phyloP scores from a whole-genome alignment of 1,284 basidiomycete species.

The Heterobasidion irregulare region DNA sequence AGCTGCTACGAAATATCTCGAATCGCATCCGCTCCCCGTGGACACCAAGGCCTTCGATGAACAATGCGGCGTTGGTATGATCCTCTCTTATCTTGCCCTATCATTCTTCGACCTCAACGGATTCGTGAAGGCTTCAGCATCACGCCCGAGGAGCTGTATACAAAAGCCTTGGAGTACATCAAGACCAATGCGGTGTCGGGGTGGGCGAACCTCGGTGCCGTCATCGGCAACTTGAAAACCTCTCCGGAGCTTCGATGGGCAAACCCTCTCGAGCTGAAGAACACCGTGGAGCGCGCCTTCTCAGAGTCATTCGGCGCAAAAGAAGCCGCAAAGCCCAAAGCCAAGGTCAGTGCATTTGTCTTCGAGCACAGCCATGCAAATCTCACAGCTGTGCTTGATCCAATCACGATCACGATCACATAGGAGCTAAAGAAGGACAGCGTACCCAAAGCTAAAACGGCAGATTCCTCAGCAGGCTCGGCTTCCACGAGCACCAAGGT shows the following conservation, averaged over 20 bases:
- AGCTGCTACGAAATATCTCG: constrained; percentile 81
- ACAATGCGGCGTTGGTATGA: constrained; percentile 84
- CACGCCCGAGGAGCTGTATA: constrained; percentile 61
- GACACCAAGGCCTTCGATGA: constrained; percentile 73
- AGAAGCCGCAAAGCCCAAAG: constrained; percentile 58
- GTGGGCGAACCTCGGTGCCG: constrained; percentile 71
- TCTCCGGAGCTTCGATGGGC: constrained; percentile 82
- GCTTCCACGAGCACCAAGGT: constrained; percentile 38
- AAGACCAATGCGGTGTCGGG: constrained; percentile 45
- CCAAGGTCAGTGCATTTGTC: constrained; percentile 42
- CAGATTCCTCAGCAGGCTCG: constrained; percentile 26
- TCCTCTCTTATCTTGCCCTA: neutral
- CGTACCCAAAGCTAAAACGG: constrained; percentile 17
- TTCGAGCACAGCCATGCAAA: neutral
- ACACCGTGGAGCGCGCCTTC: constrained; percentile 76
- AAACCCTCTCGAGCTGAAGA: constrained; percentile 84
- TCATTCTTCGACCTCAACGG: neutral
- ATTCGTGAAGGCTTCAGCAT: constrained; percentile 66
- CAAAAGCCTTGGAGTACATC: constrained; percentile 57
- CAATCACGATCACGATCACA: neutral
- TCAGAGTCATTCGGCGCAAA: constrained; percentile 75
- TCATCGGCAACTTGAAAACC: constrained; percentile 66
- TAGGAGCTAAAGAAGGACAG: constrained; percentile 51
- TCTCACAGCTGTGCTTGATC: neutral
- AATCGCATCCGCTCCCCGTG: constrained; percentile 50